Base-by-base conservation (phyloP, 805 yeast genomes). In the Kurtzmaniella fragi region DNA sequence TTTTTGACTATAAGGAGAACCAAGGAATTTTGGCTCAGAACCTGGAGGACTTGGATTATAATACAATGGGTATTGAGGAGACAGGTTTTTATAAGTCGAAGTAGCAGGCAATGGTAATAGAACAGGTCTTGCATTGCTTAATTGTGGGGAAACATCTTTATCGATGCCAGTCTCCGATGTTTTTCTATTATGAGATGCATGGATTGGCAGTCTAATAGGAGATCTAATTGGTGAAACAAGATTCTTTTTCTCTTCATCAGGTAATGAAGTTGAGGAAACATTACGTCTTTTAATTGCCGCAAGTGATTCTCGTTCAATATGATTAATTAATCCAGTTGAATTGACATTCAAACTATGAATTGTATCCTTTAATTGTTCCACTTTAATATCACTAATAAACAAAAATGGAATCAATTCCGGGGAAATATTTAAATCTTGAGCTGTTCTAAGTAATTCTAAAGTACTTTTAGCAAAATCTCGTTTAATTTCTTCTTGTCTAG, bases 401-500 rank as follows among this genome's bases (percentile, higher is more conserved):
- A 70, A 47, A 16, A 49, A 47, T 0, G 73, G 73, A 3, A 70
- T 59, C 28, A 67, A 39, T 26, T 66, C 67, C 6, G 60, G 54
- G 23, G 57, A 61, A 6, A 71, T 48, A 15, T 63, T 53, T 51
- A 67, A 52, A 5, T 55, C 45, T 25, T 60, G 54, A 1, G 55
- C 63, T 32, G 56, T 45, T 25, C 58, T 57, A 28, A 73, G 44
- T 10, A 72, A 47, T 32, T 70, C 70, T 9, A 71, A 35, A 1
- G 70, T 56, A 4, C 61, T 48, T 5, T 48, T 40, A 20, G 65
- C 57, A 38, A 56, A 61, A 28, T 62, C 62, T 28, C 52, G 47
- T 38, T 59, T 61, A 26, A 58, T 40, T 28, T 58, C 49, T 38
- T 70, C 73, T 38, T 62, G 71, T 40, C 52, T 60, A 4, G 73